Evolutionary conservation across 2,329 filamentous ascomycete species (phyloP).

Genomic region (Hypoxylon sp.): DNA sequence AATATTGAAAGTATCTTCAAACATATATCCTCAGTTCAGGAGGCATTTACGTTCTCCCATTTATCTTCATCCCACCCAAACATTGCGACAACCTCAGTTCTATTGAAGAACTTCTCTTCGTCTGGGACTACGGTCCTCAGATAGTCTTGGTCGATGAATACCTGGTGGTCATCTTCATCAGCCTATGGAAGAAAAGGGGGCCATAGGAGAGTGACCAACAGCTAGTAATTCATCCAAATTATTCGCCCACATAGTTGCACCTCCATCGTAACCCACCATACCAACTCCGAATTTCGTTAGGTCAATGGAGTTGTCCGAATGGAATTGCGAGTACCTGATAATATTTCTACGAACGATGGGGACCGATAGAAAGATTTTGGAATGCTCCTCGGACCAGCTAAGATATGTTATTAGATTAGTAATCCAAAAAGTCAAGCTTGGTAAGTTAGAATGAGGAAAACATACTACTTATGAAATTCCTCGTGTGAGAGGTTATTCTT

Average conservation of each 20-base stretch:
- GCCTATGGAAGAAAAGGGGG: background rate
- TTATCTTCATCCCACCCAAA: conserved; percentile 24
- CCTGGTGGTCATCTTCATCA: background rate
- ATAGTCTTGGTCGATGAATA: conserved; percentile 16
- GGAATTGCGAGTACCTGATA: conserved; percentile 25
- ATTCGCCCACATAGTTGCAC: conserved; percentile 15
- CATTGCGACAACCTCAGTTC: conserved; percentile 8
- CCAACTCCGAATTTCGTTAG: conserved; percentile 2
- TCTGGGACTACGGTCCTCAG: conserved; percentile 7
- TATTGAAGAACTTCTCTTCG: conserved; percentile 15
- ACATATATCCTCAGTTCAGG: background rate
- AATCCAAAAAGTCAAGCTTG: background rate
- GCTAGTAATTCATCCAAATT: conserved; percentile 17
- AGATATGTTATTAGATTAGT: background rate
- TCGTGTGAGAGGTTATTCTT: conserved; percentile 11
- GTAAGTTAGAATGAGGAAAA: background rate
- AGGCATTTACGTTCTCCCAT: conserved; percentile 7
- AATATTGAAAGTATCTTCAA: no score
- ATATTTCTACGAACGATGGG: conserved; percentile 20
- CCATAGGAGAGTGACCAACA: background rate
- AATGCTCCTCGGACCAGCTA: conserved; percentile 23
- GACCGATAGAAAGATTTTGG: conserved; percentile 9
- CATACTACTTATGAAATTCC: conserved; percentile 24
- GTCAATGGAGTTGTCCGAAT: conserved; percentile 20
- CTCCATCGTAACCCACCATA: conserved; percentile 15